Evolutionary conservation across 139 green algal species (phyloP), one percentile per base, ranked within the genome.

Genomic region (Penium margaritaceum): DNA sequence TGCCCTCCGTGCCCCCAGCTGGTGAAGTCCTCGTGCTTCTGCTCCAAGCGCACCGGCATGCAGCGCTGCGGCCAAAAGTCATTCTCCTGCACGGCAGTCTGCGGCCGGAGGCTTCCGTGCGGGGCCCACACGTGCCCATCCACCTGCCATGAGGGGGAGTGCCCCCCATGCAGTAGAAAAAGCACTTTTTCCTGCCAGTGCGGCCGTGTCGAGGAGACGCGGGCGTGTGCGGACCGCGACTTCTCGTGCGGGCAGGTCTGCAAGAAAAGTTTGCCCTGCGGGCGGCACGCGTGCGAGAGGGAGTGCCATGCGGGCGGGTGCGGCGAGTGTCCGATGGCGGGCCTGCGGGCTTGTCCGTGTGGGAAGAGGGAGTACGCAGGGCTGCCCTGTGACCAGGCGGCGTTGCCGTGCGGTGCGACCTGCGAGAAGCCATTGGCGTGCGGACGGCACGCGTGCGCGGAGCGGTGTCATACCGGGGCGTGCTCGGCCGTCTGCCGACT

Each of bases 381-480:
- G 17, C 46, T 79, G 19, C 17, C 72, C 63, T 82, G 89, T 83
- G 71, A 87, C 70, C 72, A 79, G 33, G 63, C 67, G 34, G 53
- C 84, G 21, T 82, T 88, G 1, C 81, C 81, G 1, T 95, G 90
- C 70, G 90, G 90, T 2, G 72, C 35, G 35, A 95, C 89, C 0
- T 95, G 90, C 72, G 88, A 86, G 60, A 90, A 90, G 83, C 72
- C 85, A 77, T 83, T 95, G 58, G 60, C 84, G 9, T 95, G 90
- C 77, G 89, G 89, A 2, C 35, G 79, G 34, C 90, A 95, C 79
- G 12, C 14, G 29, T 81, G 74, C 36, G 67, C 74, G 27, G 66
- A 90, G 44, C 77, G 87, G 17, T 95, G 90, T 74, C 90, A 95
- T 68, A 39, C 81, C 0, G 89, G 90, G 24, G 47, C 77, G 0